phyloP scores from a whole-genome alignment of 2,329 filamentous ascomycete genomes.

The Claviceps spartinae region DNA sequence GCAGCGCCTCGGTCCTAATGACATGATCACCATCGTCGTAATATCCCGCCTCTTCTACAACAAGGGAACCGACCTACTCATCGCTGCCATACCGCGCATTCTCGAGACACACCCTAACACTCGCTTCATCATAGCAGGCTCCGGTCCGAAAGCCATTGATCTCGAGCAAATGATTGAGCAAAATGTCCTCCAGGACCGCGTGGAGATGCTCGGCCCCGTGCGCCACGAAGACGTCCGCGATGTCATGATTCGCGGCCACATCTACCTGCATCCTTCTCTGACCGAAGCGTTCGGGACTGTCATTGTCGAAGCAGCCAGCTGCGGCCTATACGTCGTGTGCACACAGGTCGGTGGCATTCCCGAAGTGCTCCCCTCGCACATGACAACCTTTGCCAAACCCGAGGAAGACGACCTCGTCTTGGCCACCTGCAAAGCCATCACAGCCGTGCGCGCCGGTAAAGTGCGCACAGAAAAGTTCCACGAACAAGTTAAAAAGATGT shows the following conservation, averaged over 20 bases:
- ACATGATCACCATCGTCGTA: constrained; percentile 90
- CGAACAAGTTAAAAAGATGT: constrained; percentile 96
- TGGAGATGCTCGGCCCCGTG: constrained; percentile 82
- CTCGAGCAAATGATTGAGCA: constrained; percentile 96
- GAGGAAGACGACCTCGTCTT: constrained; percentile 90
- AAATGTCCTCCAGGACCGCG: constrained; percentile 83
- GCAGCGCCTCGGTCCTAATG: constrained; percentile 62
- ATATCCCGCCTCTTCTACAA: constrained; percentile 98
- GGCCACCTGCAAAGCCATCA: constrained; percentile 82
- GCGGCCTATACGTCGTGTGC: constrained; percentile 90
- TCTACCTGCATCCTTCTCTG: constrained; percentile 87
- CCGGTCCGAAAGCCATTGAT: constrained; percentile 92
- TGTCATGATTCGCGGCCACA: constrained; percentile 93
- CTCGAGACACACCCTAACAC: constrained; percentile 82
- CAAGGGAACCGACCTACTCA: constrained; percentile 94
- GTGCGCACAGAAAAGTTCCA: constrained; percentile 90
- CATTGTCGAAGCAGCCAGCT: constrained; percentile 92
- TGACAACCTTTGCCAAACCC: constrained; percentile 94
- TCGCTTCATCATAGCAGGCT: constrained; percentile 91
- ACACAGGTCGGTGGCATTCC: constrained; percentile 95
- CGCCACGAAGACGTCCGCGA: constrained; percentile 94
- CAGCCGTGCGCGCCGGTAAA: constrained; percentile 68
- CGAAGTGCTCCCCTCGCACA: constrained; percentile 86
- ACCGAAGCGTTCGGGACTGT: constrained; percentile 97
- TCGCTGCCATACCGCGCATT: constrained; percentile 87